Percentiles rank a stretch among this genome's conserved stretches.
Evolutionary conservation across 2,329 filamentous ascomycete genomes (phyloP).

Genomic region (Ophiostoma piceae): DNA sequence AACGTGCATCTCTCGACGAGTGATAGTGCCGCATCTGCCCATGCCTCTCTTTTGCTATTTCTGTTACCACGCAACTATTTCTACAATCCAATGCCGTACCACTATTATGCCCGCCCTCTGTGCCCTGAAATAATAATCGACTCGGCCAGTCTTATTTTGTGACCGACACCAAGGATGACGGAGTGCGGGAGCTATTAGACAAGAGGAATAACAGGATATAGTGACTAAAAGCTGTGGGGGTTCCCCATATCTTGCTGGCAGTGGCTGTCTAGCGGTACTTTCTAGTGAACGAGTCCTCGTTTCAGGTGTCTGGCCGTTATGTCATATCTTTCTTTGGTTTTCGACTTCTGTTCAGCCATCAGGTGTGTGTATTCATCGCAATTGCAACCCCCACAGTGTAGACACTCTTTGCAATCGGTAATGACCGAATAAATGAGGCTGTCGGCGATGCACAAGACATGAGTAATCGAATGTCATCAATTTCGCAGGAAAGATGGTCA

Average conservation of each 20-base stretch:
- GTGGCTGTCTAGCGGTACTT: neutral
- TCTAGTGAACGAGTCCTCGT: neutral
- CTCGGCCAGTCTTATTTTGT: neutral
- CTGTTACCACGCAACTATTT: neutral
- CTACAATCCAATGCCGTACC: too few species aligned
- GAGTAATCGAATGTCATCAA: neutral
- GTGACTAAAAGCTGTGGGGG: conserved; percentile 10
- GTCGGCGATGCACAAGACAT: neutral
- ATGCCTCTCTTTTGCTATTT: neutral
- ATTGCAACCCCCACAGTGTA: neutral
- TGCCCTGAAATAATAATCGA: neutral
- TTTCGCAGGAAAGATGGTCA: neutral
- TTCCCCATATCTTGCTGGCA: neutral
- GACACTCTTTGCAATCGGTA: neutral
- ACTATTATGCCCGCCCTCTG: neutral
- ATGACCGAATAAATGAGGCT: neutral
- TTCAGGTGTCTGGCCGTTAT: neutral
- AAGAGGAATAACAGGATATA: conserved; percentile 5
- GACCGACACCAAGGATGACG: neutral
- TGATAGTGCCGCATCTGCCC: neutral
- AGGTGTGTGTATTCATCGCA: too few species aligned
- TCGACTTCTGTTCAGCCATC: neutral
- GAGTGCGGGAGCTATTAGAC: conserved; percentile 3
- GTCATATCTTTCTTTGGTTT: neutral
- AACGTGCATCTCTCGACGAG: neutral